These are phyloP conservation scores for Polysphondylium violaceum DNA, from an alignment of 78 protist genomes.

Conservation along the genomic window DNA sequence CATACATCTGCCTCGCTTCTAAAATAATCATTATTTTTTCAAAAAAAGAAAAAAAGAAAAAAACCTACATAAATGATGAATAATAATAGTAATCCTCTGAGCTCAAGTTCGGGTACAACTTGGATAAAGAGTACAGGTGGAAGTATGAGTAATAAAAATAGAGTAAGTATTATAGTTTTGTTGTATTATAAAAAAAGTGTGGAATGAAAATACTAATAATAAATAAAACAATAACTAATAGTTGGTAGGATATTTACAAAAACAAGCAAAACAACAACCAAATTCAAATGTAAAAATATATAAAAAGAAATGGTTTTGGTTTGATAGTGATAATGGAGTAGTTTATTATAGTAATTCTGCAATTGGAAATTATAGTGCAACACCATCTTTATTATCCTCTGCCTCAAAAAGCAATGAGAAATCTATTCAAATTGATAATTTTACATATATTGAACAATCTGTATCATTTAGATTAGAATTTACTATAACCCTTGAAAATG, in stretches of 20 bases:
- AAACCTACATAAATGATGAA: too few species aligned
- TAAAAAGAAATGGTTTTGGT: conserved; percentile 81
- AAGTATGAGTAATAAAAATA: too few species aligned
- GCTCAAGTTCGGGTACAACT: too few species aligned
- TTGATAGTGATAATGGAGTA: conserved; percentile 28
- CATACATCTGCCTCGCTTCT: too few species aligned
- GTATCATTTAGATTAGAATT: conserved; percentile 43
- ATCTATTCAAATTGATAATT: not conserved
- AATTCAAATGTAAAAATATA: conserved; percentile 35
- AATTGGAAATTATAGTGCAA: too few species aligned
- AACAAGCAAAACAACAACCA: conserved; percentile 45
- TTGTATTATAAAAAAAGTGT: too few species aligned
- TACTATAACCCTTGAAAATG: not conserved
- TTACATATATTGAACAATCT: conserved; percentile 53
- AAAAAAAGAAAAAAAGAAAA: too few species aligned
- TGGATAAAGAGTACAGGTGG: too few species aligned
- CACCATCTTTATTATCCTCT: conserved; percentile 21
- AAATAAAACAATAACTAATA: not conserved
- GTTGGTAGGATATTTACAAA: conserved; percentile 65
- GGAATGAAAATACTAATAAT: too few species aligned
- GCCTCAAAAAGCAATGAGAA: conserved; percentile 15
- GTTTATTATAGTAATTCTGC: conserved; percentile 8
- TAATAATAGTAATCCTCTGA: too few species aligned
- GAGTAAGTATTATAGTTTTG: too few species aligned
- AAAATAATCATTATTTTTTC: too few species aligned